These are phyloP conservation scores for Diddensiella santjacobensis DNA, from an alignment of 805 yeast genomes.

Conservation along the genomic window DNA sequence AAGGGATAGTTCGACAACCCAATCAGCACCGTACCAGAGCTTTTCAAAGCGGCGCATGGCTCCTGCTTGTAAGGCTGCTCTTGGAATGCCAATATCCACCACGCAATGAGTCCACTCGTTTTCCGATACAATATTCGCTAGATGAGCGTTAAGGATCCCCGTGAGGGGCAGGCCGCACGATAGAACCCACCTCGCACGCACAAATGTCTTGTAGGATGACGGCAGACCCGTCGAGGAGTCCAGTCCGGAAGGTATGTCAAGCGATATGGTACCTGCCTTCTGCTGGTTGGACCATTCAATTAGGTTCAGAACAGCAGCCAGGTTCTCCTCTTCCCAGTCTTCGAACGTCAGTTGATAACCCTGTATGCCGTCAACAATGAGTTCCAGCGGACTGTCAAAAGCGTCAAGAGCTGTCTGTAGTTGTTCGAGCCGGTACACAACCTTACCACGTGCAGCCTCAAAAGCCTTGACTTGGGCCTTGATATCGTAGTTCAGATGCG, in stretches of 20 bases:
- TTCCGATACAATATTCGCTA: slow-evolving; percentile 46
- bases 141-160: slow-evolving; percentile 58
- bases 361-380: slow-evolving; percentile 78
- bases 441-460: slow-evolving; percentile 62
- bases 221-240: slow-evolving; percentile 75
- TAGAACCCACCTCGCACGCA: slow-evolving; percentile 55
- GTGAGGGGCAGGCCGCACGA: slow-evolving; percentile 72
- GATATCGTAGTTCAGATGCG: slow-evolving; percentile 36
- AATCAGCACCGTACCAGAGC: slow-evolving; percentile 40
- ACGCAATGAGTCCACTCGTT: slow-evolving; percentile 55
- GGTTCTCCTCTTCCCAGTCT: slow-evolving; percentile 43
- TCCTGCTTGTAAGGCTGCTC: slow-evolving; percentile 45
- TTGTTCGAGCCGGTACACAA: slow-evolving; percentile 34
- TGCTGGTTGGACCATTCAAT: slow-evolving; percentile 64
- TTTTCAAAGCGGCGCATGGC: slow-evolving; percentile 42
- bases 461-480: slow-evolving; percentile 50
- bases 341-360: slow-evolving; percentile 71
- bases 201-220: slow-evolving; percentile 13
- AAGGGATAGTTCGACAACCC: slow-evolving; percentile 19
- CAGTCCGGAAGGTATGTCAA: slow-evolving; percentile 79
- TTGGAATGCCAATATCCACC: slow-evolving; percentile 70
- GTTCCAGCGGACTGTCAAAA: slow-evolving; percentile 70
- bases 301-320: slow-evolving; percentile 36
- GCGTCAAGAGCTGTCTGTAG: slow-evolving; percentile 35
- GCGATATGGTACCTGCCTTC: slow-evolving; percentile 50